Conservation (phyloP, 345 rosid species). For the Ailanthus altissimus region DNA sequence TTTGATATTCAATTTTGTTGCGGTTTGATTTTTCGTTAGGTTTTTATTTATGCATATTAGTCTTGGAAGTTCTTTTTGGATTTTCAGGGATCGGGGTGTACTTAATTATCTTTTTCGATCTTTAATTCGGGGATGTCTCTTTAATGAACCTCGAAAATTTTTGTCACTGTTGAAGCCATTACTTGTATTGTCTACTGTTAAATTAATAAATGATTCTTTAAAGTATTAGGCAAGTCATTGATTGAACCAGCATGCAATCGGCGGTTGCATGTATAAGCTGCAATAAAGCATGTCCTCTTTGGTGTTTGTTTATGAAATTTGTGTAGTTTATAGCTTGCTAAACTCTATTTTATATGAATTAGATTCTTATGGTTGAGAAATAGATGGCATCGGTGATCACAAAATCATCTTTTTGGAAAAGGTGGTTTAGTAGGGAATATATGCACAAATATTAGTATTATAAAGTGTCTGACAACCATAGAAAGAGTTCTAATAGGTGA, state of each 20-base stretch:
- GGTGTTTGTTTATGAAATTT: slow-evolving; percentile 1
- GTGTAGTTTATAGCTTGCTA: slow-evolving; percentile 30
- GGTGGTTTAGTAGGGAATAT: slow-evolving; percentile 50
- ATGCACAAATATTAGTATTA: slow-evolving; percentile 43
- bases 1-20: slow-evolving; percentile 5
- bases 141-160: slow-evolving; percentile 7
- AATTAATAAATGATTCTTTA: slow-evolving; percentile 27
- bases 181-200: slow-evolving; percentile 5
- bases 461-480: slow-evolving; percentile 41
- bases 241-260: slow-evolving; percentile 29
- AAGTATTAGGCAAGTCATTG: slow-evolving; percentile 24
- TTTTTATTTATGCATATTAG: neutral
- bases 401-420: slow-evolving; percentile 51
- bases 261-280: slow-evolving; percentile 33
- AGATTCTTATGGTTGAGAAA: slow-evolving; percentile 48
- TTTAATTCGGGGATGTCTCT: slow-evolving; percentile 33
- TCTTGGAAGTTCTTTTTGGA: neutral
- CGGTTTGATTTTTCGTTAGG: neutral
- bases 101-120: slow-evolving; percentile 18
- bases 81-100: slow-evolving; percentile 14
- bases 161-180: slow-evolving; percentile 23
- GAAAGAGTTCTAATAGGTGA: slow-evolving; percentile 41
- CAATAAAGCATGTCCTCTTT: slow-evolving; percentile 18
- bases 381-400: slow-evolving; percentile 38
- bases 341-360: slow-evolving; percentile 32